Percentiles rank a stretch among this genome's conserved stretches.
Evolutionary conservation across 306 rosid species (phyloP).

Genomic region (Sicyos baderoa): DNA sequence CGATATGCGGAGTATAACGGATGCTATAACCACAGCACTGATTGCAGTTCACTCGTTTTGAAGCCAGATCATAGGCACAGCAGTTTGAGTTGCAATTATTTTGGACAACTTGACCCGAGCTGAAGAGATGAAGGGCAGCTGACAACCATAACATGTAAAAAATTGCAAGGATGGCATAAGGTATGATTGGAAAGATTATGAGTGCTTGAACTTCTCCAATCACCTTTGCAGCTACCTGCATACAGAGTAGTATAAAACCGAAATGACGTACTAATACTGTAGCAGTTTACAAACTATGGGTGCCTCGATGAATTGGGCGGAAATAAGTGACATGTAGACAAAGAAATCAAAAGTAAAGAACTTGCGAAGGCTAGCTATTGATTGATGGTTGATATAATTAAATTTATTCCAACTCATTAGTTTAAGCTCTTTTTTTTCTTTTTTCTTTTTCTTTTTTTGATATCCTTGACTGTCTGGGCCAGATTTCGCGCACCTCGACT

Average conservation of each 20-base stretch:
- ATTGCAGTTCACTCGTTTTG: conserved; percentile 61
- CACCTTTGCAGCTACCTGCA: conserved; percentile 90
- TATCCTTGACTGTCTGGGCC: too few species aligned
- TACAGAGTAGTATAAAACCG: conserved; percentile 15
- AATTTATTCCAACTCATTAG: too few species aligned
- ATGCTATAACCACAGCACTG: conserved; percentile 79
- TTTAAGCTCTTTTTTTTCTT: too few species aligned
- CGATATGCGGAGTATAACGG: conserved; percentile 72
- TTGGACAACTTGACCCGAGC: conserved; percentile 82
- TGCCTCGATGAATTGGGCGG: neutral
- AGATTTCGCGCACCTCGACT: too few species aligned
- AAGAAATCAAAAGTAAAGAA: neutral
- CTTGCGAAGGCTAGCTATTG: neutral
- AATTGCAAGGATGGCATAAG: conserved; percentile 69
- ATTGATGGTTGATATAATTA: too few species aligned
- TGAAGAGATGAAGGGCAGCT: conserved; percentile 73
- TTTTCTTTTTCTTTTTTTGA: too few species aligned
- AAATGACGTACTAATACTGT: neutral
- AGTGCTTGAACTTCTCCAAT: conserved; percentile 90
- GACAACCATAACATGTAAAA: conserved; percentile 90
- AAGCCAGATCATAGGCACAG: conserved; percentile 62
- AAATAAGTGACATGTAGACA: neutral
- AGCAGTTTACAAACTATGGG: neutral
- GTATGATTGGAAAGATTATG: conserved; percentile 69
- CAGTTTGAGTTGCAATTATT: conserved; percentile 70